Base-by-base conservation (phyloP, 257 asterid species). In the Solanum tacnaense region DNA sequence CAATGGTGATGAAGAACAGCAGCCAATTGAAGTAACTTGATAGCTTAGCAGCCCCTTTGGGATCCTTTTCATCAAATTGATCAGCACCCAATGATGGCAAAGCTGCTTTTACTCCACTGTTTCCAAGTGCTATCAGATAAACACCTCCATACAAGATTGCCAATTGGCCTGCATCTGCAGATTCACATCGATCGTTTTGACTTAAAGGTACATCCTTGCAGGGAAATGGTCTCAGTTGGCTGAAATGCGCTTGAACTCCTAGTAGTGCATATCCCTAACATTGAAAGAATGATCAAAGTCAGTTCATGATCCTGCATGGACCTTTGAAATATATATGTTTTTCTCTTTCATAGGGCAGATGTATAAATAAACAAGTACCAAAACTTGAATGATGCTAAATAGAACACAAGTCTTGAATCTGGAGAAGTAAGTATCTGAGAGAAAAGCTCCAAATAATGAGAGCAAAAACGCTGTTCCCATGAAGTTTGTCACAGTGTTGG, bases 11-110 rank as follows among this genome's bases (percentile, higher is more conserved):
- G 32, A 78, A 92, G 75, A 94, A 91, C 87, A 93, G 62, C 89
- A 90, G 89, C 97, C 95, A 94, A 87, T 94, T 95, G 91, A 95
- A 94, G 93, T 87, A 95, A 91, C 97, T 95, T 5, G 98, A 92
- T 13, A 94, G 92, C 27, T 92, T 86, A 85, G 92, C 85, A 20
- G 94, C 94, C 67, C 92, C 97, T 65, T 83, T 87, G 0, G 95
- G 92, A 87, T 93, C 93, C 56, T 87, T 90, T 82, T 92, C 94
- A 18, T 96, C 96, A 32, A 93, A 94, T 75, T 96, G 98, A 84
- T 94, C 98, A 18, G 98, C 98, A 21, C 98, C 98, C 5, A 94
- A 91, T 3, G 97, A 84, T 34, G 97, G 96, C 81, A 94, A 84
- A 9, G 95, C 94, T 0, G 98, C 98, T 90, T 94, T 96, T 39